Percentiles rank a stretch among this genome's conserved stretches.
phyloP scores from a whole-genome alignment of 1,284 basidiomycete species.

The Limonomyces culmigenus region DNA sequence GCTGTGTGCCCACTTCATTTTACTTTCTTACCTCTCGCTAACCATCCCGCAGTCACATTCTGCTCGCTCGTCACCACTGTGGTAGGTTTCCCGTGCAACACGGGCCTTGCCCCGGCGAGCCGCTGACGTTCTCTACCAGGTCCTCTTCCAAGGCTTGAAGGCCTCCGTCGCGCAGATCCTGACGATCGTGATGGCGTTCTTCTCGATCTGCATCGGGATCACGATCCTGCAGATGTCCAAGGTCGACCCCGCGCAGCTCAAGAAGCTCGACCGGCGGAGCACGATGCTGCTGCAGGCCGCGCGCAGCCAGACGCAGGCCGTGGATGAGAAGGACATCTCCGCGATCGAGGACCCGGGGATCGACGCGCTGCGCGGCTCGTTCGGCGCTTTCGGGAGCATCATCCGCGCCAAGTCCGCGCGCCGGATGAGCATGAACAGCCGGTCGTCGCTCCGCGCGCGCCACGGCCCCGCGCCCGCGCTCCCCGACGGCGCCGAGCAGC shows the following conservation, averaged over 20 bases:
- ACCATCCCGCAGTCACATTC: conserved; percentile 47
- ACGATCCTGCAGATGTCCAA: conserved; percentile 95
- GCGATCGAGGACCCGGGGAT: conserved; percentile 69
- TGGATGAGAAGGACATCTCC: conserved; percentile 39
- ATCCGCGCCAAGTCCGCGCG: conserved; percentile 64
- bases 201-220: conserved; percentile 81
- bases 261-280: conserved; percentile 65
- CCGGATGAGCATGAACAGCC: conserved; percentile 42
- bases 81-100: conserved; percentile 20
- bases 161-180: conserved; percentile 65
- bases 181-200: conserved; percentile 84
- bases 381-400: conserved; percentile 78
- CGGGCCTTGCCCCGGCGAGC: conserved; percentile 1
- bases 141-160: conserved; percentile 83
- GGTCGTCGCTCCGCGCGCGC: conserved; percentile 9
- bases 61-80: conserved; percentile 81
- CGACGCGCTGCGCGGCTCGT: conserved; percentile 77
- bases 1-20: conserved; percentile 29
- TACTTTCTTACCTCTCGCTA: conserved; percentile 9
- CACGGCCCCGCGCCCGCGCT: too few species aligned
- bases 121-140: conserved; percentile 20
- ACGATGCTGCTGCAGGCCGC: conserved; percentile 76
- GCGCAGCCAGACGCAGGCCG: conserved; percentile 39
- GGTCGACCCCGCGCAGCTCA: conserved; percentile 63
- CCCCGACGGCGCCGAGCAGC: background rate